phyloP scores from a whole-genome alignment of 2,329 filamentous ascomycete genomes.

The Fusarium haematococcum region DNA sequence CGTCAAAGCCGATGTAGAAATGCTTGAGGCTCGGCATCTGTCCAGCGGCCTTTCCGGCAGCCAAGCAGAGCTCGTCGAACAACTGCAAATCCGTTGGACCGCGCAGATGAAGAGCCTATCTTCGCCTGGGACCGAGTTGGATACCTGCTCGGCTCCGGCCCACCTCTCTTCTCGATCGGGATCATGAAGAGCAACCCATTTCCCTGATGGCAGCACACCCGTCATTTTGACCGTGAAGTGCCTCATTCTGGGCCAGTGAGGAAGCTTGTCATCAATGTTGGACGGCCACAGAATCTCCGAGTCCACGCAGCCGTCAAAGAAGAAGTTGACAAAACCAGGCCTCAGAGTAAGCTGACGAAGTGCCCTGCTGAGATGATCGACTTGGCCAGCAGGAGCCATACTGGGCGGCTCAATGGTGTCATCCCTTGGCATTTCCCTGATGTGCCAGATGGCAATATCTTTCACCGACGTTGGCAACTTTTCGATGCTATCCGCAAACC shows the following conservation, averaged over 20 bases:
- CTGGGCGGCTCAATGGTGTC: not conserved
- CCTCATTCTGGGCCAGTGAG: not conserved
- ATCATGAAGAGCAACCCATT: not conserved
- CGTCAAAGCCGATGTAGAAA: not conserved
- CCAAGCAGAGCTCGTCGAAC: not conserved
- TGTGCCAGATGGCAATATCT: not conserved
- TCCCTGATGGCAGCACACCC: not conserved
- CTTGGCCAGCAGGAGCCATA: not conserved
- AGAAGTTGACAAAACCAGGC: not conserved
- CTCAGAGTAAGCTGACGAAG: not conserved
- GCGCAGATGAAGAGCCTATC: not conserved
- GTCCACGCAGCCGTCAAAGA: not conserved
- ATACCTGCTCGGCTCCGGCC: not conserved
- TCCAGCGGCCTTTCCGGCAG: not conserved
- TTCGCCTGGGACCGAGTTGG: not conserved
- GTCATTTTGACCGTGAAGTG: not conserved
- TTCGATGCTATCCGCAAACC: not conserved
- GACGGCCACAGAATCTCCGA: not conserved
- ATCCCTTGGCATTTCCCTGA: not conserved
- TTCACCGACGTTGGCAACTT: not conserved
- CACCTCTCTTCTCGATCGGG: not conserved
- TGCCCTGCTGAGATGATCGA: not conserved
- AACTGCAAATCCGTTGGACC: not conserved
- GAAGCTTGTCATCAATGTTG: not conserved
- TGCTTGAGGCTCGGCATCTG: not conserved